Evolutionary conservation across 179 eudicot species (phyloP).

Genomic region (Actinidia polygama): DNA sequence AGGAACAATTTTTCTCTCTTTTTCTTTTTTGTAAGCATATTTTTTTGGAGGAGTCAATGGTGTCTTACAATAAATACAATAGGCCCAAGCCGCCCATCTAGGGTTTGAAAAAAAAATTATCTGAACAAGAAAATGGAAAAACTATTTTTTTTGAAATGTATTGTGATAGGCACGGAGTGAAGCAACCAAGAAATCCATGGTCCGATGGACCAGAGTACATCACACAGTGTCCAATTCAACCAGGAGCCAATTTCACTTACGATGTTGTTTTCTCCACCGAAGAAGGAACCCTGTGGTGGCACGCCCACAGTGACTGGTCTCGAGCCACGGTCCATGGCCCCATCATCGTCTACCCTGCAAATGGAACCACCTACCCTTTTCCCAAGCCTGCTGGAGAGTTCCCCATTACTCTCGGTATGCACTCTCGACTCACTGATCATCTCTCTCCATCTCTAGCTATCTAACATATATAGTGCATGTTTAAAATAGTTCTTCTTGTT

Average conservation of each 20-base stretch:
- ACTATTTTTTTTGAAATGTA: not conserved
- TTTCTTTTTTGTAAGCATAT: too few species aligned
- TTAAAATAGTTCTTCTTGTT: too few species aligned
- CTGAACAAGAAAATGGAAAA: too few species aligned
- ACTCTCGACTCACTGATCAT: too few species aligned
- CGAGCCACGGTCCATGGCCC: conserved; percentile 25
- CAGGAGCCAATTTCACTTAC: conserved; percentile 38
- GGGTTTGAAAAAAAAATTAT: too few species aligned
- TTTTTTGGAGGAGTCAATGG: too few species aligned
- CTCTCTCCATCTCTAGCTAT: not conserved
- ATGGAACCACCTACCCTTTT: conserved; percentile 9
- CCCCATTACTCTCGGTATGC: conserved; percentile 16
- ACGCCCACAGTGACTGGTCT: conserved; percentile 25
- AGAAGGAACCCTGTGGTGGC: conserved; percentile 26
- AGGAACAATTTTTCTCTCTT: too few species aligned
- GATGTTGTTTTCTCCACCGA: conserved; percentile 31
- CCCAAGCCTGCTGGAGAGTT: conserved; percentile 18
- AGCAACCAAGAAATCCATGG: conserved; percentile 47
- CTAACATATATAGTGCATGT: too few species aligned
- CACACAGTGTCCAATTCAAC: conserved; percentile 41
- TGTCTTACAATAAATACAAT: too few species aligned
- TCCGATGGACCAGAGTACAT: conserved; percentile 43
- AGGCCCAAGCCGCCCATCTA: too few species aligned
- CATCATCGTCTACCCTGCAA: not conserved
- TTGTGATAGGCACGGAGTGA: conserved; percentile 44